These are phyloP conservation scores for Albizia julibrissin DNA, from an alignment of 306 rosid genomes.

Conservation along the genomic window DNA sequence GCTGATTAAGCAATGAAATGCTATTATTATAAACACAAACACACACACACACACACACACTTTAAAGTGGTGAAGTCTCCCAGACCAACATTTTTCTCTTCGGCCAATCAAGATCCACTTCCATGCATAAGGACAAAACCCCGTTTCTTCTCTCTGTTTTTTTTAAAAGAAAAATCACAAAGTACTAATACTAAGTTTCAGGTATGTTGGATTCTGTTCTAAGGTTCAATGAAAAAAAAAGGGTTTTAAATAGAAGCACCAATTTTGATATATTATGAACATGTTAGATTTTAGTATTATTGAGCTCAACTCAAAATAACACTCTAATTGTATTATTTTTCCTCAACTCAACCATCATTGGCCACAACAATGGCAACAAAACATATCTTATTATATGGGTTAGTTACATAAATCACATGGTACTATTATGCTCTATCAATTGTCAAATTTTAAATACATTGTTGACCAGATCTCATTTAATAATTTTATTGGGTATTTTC, in stretches of 20 bases:
- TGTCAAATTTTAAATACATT: no score
- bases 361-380: background rate
- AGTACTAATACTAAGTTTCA: slow-evolving; percentile 38
- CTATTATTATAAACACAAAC: slow-evolving; percentile 22
- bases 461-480: no score
- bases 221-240: slow-evolving; percentile 34
- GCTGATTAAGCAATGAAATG: slow-evolving; percentile 42
- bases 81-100: background rate
- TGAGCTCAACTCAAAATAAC: background rate
- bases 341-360: background rate
- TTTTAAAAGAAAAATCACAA: background rate
- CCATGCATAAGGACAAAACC: slow-evolving; percentile 24
- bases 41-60: background rate
- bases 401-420: no score
- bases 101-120: background rate
- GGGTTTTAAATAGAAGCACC: background rate
- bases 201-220: slow-evolving; percentile 38
- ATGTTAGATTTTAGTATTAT: background rate
- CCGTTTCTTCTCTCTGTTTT: background rate
- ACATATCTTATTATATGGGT: no score
- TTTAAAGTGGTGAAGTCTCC: slow-evolving; percentile 2
- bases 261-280: no score
- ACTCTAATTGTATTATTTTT: background rate
- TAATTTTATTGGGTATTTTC: no score
- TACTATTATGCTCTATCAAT: no score